Evolutionary conservation across 2,329 filamentous ascomycete species (phyloP).

Genomic region (Bipolaris gigantea): DNA sequence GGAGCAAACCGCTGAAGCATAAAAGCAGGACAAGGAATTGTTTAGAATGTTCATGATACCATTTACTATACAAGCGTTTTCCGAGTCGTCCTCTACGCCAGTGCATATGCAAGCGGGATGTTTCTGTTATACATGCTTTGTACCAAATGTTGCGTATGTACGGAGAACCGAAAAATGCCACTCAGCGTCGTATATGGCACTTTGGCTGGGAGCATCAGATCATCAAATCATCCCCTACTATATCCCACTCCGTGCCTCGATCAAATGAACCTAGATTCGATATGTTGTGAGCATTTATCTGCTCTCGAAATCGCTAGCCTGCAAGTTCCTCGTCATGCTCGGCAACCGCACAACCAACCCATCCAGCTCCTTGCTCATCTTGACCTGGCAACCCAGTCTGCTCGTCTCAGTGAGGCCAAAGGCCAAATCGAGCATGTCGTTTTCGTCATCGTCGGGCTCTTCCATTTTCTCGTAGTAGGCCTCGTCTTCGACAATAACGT

Average conservation of each 20-base stretch:
- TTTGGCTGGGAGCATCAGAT: too few relatives aligned
- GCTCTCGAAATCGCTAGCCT: slow-evolving; percentile 80
- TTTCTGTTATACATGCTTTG: slow-evolving; percentile 17
- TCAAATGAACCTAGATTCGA: not conserved
- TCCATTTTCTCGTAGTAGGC: slow-evolving; percentile 74
- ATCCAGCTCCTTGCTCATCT: slow-evolving; percentile 88
- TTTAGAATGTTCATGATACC: slow-evolving; percentile 16
- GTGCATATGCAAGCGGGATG: slow-evolving; percentile 19
- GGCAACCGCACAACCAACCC: slow-evolving; percentile 84
- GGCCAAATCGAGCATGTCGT: slow-evolving; percentile 69
- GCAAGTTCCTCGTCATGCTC: slow-evolving; percentile 92
- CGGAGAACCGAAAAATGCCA: not conserved
- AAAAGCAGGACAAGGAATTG: not conserved
- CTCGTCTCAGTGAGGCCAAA: slow-evolving; percentile 88
- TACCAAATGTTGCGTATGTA: slow-evolving; percentile 1
- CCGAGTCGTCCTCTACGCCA: slow-evolving; percentile 9
- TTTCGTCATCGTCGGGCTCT: slow-evolving; percentile 53
- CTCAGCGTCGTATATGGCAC: not conserved
- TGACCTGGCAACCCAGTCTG: slow-evolving; percentile 83
- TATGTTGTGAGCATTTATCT: not conserved
- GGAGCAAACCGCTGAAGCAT: slow-evolving; percentile 23
- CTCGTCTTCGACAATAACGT: slow-evolving; percentile 79
- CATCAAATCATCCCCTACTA: not conserved
- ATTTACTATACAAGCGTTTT: slow-evolving; percentile 16
- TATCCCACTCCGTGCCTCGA: not conserved